Evolutionary conservation across 163 green algal species (phyloP).

Genomic region (Scenedesmus sp.): DNA sequence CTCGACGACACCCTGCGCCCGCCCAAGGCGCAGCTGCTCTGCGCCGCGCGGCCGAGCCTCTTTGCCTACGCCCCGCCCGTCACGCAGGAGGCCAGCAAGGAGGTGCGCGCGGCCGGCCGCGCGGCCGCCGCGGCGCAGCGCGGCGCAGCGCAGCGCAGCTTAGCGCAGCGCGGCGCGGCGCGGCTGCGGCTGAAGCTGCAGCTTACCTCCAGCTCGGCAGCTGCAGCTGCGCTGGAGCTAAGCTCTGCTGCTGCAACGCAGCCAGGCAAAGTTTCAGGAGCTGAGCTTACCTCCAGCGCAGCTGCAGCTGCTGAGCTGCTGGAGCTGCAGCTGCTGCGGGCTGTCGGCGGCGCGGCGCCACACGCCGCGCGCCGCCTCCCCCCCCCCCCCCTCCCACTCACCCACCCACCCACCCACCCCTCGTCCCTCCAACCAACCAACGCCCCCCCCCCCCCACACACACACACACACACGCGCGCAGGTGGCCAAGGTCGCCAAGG

Average conservation of each 20-base stretch:
- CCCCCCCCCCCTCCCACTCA: no score
- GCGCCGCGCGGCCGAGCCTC: slow-evolving; percentile 75
- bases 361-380: no score
- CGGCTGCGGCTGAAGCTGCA: background rate
- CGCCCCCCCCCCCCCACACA: no score
- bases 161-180: slow-evolving; percentile 1
- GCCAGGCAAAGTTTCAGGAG: background rate
- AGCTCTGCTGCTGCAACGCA: background rate
- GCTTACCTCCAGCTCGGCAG: background rate
- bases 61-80: slow-evolving; percentile 93
- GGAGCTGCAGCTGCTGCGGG: background rate
- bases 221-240: background rate
- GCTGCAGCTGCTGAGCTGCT: background rate
- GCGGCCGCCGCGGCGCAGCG: no score
- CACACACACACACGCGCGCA: no score
- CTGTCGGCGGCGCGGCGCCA: no score
- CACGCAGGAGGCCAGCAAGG: slow-evolving; percentile 73
- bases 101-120: no score
- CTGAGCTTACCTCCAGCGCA: background rate
- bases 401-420: no score
- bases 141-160: no score
- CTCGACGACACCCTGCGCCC: slow-evolving; percentile 86
- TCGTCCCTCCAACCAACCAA: no score
- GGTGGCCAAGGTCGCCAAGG: slow-evolving; percentile 85
- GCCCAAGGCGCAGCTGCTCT: slow-evolving; percentile 81